Evolutionary conservation across 2,329 filamentous ascomycete species (phyloP).

Genomic region (Colletotrichum higginsianum): DNA sequence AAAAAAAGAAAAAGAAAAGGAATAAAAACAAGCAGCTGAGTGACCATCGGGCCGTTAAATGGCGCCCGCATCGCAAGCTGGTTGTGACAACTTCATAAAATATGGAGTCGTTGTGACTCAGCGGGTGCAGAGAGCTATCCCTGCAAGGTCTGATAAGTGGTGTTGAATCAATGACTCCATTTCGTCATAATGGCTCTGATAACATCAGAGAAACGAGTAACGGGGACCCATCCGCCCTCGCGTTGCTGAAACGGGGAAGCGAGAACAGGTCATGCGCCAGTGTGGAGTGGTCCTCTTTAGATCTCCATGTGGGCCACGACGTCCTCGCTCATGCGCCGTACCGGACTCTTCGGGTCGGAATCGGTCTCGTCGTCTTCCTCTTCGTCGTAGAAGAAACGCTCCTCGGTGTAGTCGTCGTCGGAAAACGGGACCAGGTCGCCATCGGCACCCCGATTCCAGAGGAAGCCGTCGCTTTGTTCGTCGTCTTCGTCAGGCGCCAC

Average conservation of each 20-base stretch:
- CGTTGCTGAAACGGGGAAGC: constrained; percentile 35
- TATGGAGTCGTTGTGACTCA: constrained; percentile 14
- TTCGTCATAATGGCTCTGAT: constrained; percentile 35
- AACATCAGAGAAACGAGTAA: constrained; percentile 24
- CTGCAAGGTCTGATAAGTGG: constrained; percentile 28
- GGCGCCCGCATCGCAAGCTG: constrained; percentile 14
- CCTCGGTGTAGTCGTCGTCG: constrained; percentile 65
- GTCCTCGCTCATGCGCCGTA: constrained; percentile 74
- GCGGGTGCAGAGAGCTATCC: constrained; percentile 28
- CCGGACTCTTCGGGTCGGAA: constrained; percentile 56
- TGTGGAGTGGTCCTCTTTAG: constrained; percentile 51
- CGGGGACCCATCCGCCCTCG: constrained; percentile 17
- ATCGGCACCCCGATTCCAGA: constrained; percentile 72
- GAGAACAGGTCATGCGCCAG: constrained; percentile 31
- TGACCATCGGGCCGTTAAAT: constrained; percentile 26
- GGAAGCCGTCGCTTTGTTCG: constrained; percentile 65
- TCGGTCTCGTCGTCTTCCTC: constrained; percentile 60
- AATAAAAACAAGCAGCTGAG: not conserved
- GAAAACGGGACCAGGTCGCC: constrained; percentile 69
- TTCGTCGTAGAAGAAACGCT: constrained; percentile 61
- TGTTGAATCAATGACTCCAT: constrained; percentile 38
- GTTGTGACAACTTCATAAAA: constrained; percentile 7
- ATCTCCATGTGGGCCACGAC: constrained; percentile 75
- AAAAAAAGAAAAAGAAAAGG: not conserved
- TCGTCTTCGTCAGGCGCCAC: constrained; percentile 64